These are phyloP conservation scores for Pestalotiopsis sp. DNA, from an alignment of 2,329 filamentous ascomycete genomes.

Conservation along the genomic window DNA sequence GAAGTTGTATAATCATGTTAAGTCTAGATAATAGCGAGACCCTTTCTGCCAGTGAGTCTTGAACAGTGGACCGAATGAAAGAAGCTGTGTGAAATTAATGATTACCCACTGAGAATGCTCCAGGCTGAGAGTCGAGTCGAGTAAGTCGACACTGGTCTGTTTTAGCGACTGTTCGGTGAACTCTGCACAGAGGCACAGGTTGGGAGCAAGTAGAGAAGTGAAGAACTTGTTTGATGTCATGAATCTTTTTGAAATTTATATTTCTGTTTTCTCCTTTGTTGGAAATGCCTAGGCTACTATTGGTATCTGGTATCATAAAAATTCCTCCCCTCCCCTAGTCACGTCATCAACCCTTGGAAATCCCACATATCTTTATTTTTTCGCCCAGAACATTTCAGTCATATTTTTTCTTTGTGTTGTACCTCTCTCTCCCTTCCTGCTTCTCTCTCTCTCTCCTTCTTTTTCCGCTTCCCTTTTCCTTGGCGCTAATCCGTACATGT, in stretches of 20 bases:
- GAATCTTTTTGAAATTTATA: neutral
- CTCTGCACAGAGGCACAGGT: too few relatives aligned
- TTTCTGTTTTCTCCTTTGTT: neutral
- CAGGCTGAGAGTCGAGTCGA: too few relatives aligned
- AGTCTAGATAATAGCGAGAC: too few relatives aligned
- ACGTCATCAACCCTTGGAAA: neutral
- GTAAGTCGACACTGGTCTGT: too few relatives aligned
- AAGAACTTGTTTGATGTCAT: too few relatives aligned
- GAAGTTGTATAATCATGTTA: too few relatives aligned
- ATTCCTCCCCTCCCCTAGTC: neutral
- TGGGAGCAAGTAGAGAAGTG: too few relatives aligned
- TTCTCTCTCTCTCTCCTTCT: neutral
- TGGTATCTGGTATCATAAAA: neutral
- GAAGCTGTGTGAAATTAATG: too few relatives aligned
- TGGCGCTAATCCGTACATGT: neutral
- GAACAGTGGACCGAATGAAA: too few relatives aligned
- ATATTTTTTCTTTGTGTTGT: neutral
- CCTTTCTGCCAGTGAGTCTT: too few relatives aligned
- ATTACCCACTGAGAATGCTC: too few relatives aligned
- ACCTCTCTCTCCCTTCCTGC: neutral
- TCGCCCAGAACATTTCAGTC: neutral
- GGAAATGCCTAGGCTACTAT: neutral
- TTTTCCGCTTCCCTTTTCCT: neutral
- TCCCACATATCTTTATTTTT: neutral
- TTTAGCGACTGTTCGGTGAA: too few relatives aligned